Evolutionary conservation across 768 basidiomycete species (phyloP), one percentile per base, ranked within the genome.

Genomic region (Mycena metata): DNA sequence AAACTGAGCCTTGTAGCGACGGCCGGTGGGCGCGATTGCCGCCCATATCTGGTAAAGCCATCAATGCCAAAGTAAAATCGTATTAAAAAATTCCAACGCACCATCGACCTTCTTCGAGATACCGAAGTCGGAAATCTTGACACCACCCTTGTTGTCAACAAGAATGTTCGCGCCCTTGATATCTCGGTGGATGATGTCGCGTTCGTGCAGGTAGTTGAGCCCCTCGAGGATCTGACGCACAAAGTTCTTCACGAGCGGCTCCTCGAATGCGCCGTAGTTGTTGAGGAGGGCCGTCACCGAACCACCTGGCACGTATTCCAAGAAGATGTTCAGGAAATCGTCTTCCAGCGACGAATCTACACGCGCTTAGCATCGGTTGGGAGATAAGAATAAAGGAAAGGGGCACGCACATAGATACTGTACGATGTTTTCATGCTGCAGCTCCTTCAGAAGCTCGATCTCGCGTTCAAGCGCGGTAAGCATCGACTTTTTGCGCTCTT

Each of bases 151-250:
- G 82, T 98, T 98, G 77, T 98, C 96, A 4, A 98, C 96, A 64
- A 99, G 90, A 64, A 99, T 98, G 77, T 99, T 99, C 42, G 94
- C 98, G 23, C 98, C 98, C 76, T 99, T 99, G 84, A 99, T 99
- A 76, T 99, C 98, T 13, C 96, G 93, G 79, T 98, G 96, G 64
- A 98, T 96, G 78, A 98, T 98, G 72, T 94, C 95, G 15, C 93
- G 89, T 72, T 95, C 94, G 72, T 98, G 96, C 13, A 98, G 86
- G 73, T 98, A 98, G 75, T 91, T 88, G 60, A 98, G 85, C 13
- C 96, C 96, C 56, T 90, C 89, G 47, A 96, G 83, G 69, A 97
- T 97, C 78, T 98, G 96, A 24, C 94, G 88, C 55, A 96, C 94
- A 78, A 96, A 98, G 75, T 94, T 96, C 72, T 92, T 91, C 47